phyloP scores from a whole-genome alignment of 129 eudicot genomes.

The Centella asiatica region DNA sequence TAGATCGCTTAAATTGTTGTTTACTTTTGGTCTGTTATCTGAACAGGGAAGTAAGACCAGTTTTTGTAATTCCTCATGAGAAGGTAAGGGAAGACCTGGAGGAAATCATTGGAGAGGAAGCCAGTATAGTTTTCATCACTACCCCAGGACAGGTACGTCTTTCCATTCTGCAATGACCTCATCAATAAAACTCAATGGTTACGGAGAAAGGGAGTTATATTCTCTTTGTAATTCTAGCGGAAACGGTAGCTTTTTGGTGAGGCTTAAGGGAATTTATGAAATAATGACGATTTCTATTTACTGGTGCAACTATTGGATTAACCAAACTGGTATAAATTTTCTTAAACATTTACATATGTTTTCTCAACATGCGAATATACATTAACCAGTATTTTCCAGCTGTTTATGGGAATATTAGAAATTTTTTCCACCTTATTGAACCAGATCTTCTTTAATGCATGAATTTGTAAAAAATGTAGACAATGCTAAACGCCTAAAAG shows the following conservation, averaged over 20 bases:
- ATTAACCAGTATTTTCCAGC: neutral
- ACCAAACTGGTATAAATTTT: no score
- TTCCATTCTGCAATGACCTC: neutral
- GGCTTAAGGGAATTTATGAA: neutral
- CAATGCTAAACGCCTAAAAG: neutral
- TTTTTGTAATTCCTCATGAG: slow-evolving; percentile 92
- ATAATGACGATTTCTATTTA: neutral
- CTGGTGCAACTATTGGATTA: neutral
- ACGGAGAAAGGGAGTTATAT: neutral
- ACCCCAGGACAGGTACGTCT: slow-evolving; percentile 77
- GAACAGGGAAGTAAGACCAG: slow-evolving; percentile 66
- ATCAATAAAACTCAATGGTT: no score
- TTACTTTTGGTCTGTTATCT: slow-evolving; percentile 14
- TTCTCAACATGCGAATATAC: no score
- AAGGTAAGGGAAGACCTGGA: slow-evolving; percentile 80
- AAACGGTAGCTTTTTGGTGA: neutral
- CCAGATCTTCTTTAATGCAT: neutral
- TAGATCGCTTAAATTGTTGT: neutral
- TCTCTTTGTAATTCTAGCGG: neutral
- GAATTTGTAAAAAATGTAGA: neutral
- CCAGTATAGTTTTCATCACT: slow-evolving; percentile 74
- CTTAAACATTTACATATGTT: no score
- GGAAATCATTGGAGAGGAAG: slow-evolving; percentile 59
- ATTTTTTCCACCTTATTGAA: neutral
- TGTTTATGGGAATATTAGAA: neutral